phyloP scores from a whole-genome alignment of 768 basidiomycete species.

The Tubosaeta brunneosetosa region DNA sequence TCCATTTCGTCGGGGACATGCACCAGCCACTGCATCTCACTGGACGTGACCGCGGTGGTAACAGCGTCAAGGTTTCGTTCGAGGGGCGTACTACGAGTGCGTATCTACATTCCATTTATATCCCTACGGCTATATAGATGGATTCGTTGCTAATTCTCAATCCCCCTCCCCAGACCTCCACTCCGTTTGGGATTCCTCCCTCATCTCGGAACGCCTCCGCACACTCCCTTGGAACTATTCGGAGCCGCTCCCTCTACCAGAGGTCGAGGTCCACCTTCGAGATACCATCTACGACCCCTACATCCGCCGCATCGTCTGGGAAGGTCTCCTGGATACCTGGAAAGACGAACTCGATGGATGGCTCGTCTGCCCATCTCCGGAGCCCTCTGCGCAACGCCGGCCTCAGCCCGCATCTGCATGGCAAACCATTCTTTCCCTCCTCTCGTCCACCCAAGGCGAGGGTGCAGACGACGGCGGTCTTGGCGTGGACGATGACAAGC shows the following conservation, averaged over 20 bases:
- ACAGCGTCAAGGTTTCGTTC: slow-evolving; percentile 70
- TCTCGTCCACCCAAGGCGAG: background rate
- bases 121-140: background rate
- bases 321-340: slow-evolving; percentile 76
- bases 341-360: slow-evolving; percentile 53
- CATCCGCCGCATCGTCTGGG: slow-evolving; percentile 81
- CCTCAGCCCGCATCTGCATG: slow-evolving; percentile 14
- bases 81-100: slow-evolving; percentile 67
- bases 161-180: slow-evolving; percentile 60
- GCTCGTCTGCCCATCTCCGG: slow-evolving; percentile 56
- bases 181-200: slow-evolving; percentile 78
- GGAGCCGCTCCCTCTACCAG: slow-evolving; percentile 58
- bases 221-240: slow-evolving; percentile 74
- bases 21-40: slow-evolving; percentile 93
- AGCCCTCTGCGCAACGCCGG: slow-evolving; percentile 5
- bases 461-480: slow-evolving; percentile 14
- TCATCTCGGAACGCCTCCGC: slow-evolving; percentile 81
- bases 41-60: slow-evolving; percentile 84
- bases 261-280: slow-evolving; percentile 62
- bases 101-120: slow-evolving; percentile 21
- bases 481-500: slow-evolving; percentile 46
- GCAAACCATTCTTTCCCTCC: slow-evolving; percentile 22
- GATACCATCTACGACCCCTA: slow-evolving; percentile 85
- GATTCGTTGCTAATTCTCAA: background rate
- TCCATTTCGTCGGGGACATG: slow-evolving; percentile 92